phyloP scores from a whole-genome alignment of 2,329 filamentous ascomycete species.

The Aspergillus luchuensis region DNA sequence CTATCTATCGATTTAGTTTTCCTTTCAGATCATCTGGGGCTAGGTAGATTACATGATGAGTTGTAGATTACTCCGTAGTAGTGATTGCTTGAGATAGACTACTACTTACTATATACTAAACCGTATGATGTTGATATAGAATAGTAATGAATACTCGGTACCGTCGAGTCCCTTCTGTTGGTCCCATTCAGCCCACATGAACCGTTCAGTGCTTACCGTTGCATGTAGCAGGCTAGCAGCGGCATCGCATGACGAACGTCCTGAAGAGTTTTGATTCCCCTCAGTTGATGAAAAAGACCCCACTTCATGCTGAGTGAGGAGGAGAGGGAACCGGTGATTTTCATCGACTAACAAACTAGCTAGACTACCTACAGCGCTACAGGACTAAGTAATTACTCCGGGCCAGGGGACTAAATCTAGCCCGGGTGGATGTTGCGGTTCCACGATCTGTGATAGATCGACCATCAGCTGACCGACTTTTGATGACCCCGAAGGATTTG shows the following conservation, averaged over 20 bases:
- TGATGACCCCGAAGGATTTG: neutral
- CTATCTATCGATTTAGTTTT: neutral
- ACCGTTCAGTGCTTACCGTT: neutral
- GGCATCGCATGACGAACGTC: neutral
- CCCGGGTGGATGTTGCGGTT: neutral
- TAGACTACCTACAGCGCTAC: neutral
- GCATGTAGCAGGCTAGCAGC: too few species aligned
- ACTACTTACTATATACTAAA: too few species aligned
- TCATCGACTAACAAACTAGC: neutral
- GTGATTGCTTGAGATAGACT: too few species aligned
- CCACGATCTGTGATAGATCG: constrained; percentile 1
- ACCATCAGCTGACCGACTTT: constrained; percentile 2
- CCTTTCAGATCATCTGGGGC: neutral
- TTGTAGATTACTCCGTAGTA: too few species aligned
- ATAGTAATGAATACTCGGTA: neutral
- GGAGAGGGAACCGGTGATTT: neutral
- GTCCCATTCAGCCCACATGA: neutral
- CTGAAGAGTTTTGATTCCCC: neutral
- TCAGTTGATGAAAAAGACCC: neutral
- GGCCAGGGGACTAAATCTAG: neutral
- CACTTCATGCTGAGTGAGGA: neutral
- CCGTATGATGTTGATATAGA: too few species aligned
- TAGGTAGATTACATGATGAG: neutral
- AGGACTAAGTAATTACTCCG: neutral
- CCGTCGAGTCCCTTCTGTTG: neutral